phyloP scores from a whole-genome alignment of 2,329 filamentous ascomycete genomes.

The Xylaria sp. region DNA sequence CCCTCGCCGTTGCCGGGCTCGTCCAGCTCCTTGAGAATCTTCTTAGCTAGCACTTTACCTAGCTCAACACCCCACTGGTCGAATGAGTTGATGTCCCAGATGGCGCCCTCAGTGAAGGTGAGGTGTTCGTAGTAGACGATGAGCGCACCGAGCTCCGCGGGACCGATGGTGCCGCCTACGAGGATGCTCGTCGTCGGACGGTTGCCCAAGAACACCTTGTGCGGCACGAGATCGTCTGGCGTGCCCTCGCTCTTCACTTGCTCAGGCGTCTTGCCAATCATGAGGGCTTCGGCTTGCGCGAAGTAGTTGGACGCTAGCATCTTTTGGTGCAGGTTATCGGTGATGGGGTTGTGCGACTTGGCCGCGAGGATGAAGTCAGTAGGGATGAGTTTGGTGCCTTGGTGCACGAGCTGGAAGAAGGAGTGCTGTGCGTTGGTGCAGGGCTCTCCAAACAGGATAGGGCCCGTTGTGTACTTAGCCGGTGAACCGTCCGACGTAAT shows the following conservation, averaged over 20 bases:
- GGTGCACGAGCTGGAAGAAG: slow-evolving; percentile 99
- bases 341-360: slow-evolving; percentile 94
- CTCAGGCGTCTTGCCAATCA: slow-evolving; percentile 87
- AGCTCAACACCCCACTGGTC: slow-evolving; percentile 99
- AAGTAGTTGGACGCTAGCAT: slow-evolving; percentile 95
- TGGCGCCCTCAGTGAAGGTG: slow-evolving; percentile 94
- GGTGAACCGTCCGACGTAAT: slow-evolving; percentile 87
- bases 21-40: slow-evolving; percentile 85
- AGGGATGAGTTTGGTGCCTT: slow-evolving; percentile 98
- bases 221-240: slow-evolving; percentile 79
- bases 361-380: slow-evolving; percentile 97
- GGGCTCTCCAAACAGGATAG: slow-evolving; percentile 96
- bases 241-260: slow-evolving; percentile 78
- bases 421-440: slow-evolving; percentile 99
- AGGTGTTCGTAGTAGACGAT: slow-evolving; percentile 99
- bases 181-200: slow-evolving; percentile 95
- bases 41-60: slow-evolving; percentile 94
- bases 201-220: slow-evolving; percentile 99
- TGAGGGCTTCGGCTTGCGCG: slow-evolving; percentile 84
- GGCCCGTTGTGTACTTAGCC: slow-evolving; percentile 96
- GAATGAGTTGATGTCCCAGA: slow-evolving; percentile 99
- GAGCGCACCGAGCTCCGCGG: slow-evolving; percentile 87
- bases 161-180: slow-evolving; percentile 88
- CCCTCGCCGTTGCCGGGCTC: slow-evolving; percentile 70
- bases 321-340: slow-evolving; percentile 92